Conservation (phyloP, 495 filamentous ascomycete genomes). For the Physcia stellaris region DNA sequence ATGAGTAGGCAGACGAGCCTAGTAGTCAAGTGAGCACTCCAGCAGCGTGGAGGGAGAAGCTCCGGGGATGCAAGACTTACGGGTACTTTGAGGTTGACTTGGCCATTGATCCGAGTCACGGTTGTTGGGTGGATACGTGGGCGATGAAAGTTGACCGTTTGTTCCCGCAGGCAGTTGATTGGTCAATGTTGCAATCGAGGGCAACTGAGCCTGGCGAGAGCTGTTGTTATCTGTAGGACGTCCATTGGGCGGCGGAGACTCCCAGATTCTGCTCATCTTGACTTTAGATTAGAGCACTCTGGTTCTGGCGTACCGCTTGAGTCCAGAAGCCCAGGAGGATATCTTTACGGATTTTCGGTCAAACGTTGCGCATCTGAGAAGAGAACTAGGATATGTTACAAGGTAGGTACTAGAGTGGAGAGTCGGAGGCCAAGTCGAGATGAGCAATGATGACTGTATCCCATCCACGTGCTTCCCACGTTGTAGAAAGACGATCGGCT, state of each 20-base stretch:
- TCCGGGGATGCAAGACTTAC: slow-evolving; percentile 8
- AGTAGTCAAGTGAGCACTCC: slow-evolving; percentile 3
- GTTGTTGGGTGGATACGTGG: slow-evolving; percentile 10
- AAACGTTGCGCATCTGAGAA: too few relatives aligned
- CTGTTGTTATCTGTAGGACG: not conserved
- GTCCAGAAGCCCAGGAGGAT: too few relatives aligned
- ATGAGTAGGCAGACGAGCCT: slow-evolving; percentile 45
- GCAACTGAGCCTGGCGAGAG: slow-evolving; percentile 9
- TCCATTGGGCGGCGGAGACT: not conserved
- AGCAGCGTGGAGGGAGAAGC: not conserved
- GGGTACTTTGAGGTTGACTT: slow-evolving; percentile 17
- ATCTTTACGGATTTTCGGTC: too few relatives aligned
- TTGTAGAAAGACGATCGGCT: too few relatives aligned
- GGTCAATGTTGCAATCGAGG: slow-evolving; percentile 16
- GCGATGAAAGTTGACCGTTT: slow-evolving; percentile 9
- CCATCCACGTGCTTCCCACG: too few relatives aligned
- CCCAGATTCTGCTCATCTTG: slow-evolving; percentile 4
- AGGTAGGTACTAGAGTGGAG: too few relatives aligned
- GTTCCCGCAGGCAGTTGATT: slow-evolving; percentile 10
- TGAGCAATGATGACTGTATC: too few relatives aligned
- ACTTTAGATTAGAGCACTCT: too few relatives aligned
- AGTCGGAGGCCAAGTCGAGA: too few relatives aligned
- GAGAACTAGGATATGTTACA: too few relatives aligned
- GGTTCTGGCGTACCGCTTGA: too few relatives aligned
- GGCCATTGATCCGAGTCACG: slow-evolving; percentile 16